Evolutionary conservation across 768 basidiomycete genomes (phyloP), one percentile per base, ranked within the genome.

Genomic region (Nidularia sp.): DNA sequence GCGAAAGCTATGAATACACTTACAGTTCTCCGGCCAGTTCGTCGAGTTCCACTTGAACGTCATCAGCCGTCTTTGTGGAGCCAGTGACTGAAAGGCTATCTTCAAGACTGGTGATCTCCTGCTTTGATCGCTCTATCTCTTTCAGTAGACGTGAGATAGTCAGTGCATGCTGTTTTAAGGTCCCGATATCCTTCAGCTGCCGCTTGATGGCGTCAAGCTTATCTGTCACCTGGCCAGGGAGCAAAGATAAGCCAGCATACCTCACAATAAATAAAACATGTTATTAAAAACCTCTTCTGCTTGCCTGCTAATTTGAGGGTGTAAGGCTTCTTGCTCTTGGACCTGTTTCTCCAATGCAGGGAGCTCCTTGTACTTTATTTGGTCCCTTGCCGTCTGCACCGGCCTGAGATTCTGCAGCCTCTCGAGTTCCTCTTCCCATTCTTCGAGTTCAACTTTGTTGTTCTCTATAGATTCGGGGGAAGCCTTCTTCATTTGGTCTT

Each of bases 11-110:
- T n/a, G n/a, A n/a, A 22, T 29, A 22, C 43, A 67, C 83, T 62
- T 60, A 96, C 94, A 93, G 74, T 54, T 86, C 76, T 12, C 70
- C 71, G 1, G 77, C 73, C 22, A 95, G 64, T 1, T 70, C 68
- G 50, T 88, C 83, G 5, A 97, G 73, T 61, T 97, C 86, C 25
- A 59, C 69, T 65, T 98, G 89, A 12, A 98, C 86, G 45, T 95
- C 93, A 45, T 93, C 90, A 0, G 82, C 80, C 1, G 94, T 93
- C 67, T 84, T 90, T 10, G 81, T 79, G 34, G 86, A 88, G 2
- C 94, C 95, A 2, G 84, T 84, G 5, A 78, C 69, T 15, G 77
- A 70, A 12, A 99, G 76, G 45, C 88, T 83, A 45, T 71, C 70
- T 66, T 97, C 91, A 44, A 93, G 70, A 45, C 74, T 70, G 6